phyloP scores from a whole-genome alignment of 2,329 filamentous ascomycete species.

The Tolypocladium guangdongense region DNA sequence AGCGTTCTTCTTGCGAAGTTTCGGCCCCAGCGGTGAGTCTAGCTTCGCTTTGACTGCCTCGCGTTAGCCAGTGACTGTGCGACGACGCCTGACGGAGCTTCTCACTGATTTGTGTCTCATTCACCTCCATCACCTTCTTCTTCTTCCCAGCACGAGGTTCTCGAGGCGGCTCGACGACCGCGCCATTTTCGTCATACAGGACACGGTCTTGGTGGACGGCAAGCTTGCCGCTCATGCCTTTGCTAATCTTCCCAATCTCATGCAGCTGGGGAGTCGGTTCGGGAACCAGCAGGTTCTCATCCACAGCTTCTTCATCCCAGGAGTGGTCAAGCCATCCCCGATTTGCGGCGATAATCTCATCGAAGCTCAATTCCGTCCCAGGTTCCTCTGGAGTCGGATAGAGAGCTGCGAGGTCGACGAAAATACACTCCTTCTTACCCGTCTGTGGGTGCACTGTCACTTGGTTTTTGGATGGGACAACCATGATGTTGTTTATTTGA shows the following conservation, averaged over 20 bases:
- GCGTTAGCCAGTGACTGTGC: conserved; percentile 15
- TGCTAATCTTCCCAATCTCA: conserved; percentile 20
- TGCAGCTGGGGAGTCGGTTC: conserved; percentile 15
- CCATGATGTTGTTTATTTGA: conserved; percentile 54
- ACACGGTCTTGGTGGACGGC: conserved; percentile 31
- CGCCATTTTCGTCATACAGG: conserved; percentile 50
- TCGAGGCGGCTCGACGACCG: conserved; percentile 30
- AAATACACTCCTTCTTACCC: conserved; percentile 76
- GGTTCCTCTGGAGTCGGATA: conserved; percentile 68
- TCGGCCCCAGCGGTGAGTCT: conserved; percentile 77
- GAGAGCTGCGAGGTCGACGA: conserved; percentile 73
- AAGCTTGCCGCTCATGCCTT: conserved; percentile 25
- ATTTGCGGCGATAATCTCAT: conserved; percentile 74
- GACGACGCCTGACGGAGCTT: conserved; percentile 6
- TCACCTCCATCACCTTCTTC: conserved; percentile 74
- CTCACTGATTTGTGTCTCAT: conserved; percentile 87
- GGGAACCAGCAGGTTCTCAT: conserved; percentile 21
- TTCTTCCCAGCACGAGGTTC: conserved; percentile 45
- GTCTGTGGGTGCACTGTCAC: conserved; percentile 72
- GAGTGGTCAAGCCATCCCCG: conserved; percentile 56
- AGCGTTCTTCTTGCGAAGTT: conserved; percentile 64
- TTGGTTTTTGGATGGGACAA: conserved; percentile 63
- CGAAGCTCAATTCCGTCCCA: conserved; percentile 73
- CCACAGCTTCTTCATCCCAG: conserved; percentile 38
- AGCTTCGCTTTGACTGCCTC: conserved; percentile 77